Evolutionary conservation across 176 grass and related monocot genomes (phyloP).

Genomic region (Avena insularis): DNA sequence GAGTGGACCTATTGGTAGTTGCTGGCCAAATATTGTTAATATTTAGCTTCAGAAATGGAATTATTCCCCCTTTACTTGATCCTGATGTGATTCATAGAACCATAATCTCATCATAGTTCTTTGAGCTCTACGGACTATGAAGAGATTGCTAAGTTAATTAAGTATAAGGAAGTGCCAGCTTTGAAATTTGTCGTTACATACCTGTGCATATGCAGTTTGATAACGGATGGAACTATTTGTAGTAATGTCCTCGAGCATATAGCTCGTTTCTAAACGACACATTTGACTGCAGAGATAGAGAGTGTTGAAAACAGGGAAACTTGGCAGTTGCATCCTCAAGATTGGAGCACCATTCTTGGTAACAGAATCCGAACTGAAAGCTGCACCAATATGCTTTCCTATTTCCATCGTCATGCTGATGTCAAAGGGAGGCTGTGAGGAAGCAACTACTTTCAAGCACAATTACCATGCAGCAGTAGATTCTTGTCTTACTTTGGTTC

Average conservation of each 20-base stretch:
- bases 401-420: slow-evolving; percentile 50
- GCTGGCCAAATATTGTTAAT: slow-evolving; percentile 5
- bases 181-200: slow-evolving; percentile 11
- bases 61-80: slow-evolving; percentile 1
- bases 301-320: slow-evolving; percentile 14
- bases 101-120: not conserved
- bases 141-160: slow-evolving; percentile 3
- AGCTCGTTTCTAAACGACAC: slow-evolving; percentile 20
- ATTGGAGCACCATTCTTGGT: slow-evolving; percentile 5
- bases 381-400: slow-evolving; percentile 40
- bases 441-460: slow-evolving; percentile 21
- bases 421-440: slow-evolving; percentile 11
- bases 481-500: slow-evolving; percentile 19
- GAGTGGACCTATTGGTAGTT: slow-evolving; percentile 30
- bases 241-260: not conserved
- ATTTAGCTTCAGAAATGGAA: slow-evolving; percentile 28
- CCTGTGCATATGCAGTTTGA: slow-evolving; percentile 24
- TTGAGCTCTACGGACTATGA: not conserved
- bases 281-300: not conserved
- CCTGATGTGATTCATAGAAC: slow-evolving; percentile 21
- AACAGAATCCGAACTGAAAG: slow-evolving; percentile 11
- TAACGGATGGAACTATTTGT: slow-evolving; percentile 27
- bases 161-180: not conserved
- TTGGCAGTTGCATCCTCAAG: not conserved
- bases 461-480: slow-evolving; percentile 8